phyloP scores from a whole-genome alignment of 2,329 filamentous ascomycete species.

The Botrytis hyacinthi region DNA sequence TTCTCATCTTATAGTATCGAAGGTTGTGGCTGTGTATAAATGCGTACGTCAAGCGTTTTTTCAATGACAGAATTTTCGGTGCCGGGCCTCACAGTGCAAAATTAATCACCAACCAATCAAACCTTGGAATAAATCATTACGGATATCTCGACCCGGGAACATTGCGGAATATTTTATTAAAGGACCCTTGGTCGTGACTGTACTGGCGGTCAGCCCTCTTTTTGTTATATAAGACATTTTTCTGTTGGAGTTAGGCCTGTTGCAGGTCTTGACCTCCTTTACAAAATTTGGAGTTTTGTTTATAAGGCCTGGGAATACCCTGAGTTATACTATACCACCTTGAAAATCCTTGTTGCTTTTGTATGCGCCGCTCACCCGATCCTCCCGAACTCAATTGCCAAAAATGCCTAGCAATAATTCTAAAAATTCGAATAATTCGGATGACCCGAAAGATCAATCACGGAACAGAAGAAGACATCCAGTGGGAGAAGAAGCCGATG shows the following conservation, averaged over 20 bases:
- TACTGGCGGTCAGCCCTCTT: background rate
- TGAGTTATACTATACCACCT: background rate
- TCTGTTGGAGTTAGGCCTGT: background rate
- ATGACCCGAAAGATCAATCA: background rate
- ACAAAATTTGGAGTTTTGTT: background rate
- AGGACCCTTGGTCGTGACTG: background rate
- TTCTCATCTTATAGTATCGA: background rate
- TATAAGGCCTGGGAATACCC: background rate
- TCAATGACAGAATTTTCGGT: background rate
- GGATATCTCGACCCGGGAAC: background rate
- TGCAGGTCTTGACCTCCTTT: background rate
- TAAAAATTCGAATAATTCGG: background rate
- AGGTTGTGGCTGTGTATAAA: conserved; percentile 1
- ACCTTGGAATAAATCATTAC: background rate
- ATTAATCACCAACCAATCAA: background rate
- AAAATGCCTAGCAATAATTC: background rate
- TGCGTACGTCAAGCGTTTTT: background rate
- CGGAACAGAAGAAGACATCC: background rate
- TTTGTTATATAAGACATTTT: background rate
- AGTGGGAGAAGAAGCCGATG: background rate
- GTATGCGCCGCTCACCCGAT: background rate
- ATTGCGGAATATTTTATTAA: background rate
- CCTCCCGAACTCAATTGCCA: background rate
- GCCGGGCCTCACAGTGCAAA: no score
- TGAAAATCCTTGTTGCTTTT: background rate